These are phyloP conservation scores for Polytrichum commune DNA, from an alignment of 225 moss, liverwort and hornwort genomes.

Conservation along the genomic window DNA sequence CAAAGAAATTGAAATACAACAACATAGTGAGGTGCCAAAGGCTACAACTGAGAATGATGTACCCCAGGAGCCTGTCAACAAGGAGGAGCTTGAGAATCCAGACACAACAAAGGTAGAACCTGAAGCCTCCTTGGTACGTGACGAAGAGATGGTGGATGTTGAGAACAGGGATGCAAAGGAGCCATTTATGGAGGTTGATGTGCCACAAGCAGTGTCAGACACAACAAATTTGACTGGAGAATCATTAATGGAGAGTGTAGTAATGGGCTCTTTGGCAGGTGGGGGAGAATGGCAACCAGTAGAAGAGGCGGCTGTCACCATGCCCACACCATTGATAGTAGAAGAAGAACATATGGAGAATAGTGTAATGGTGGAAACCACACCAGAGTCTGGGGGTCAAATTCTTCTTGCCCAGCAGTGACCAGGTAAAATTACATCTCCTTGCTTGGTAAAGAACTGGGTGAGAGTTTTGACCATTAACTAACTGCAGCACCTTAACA, in stretches of 20 bases:
- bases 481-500: too few relatives aligned
- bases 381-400: background rate
- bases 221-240: slow-evolving; percentile 12
- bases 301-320: slow-evolving; percentile 9
- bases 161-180: slow-evolving; percentile 32
- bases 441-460: too few relatives aligned
- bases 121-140: slow-evolving; percentile 19
- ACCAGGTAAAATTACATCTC: too few relatives aligned
- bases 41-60: slow-evolving; percentile 21
- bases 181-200: slow-evolving; percentile 37
- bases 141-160: slow-evolving; percentile 59
- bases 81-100: slow-evolving; percentile 26
- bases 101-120: slow-evolving; percentile 17
- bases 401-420: background rate
- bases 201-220: slow-evolving; percentile 24
- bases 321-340: slow-evolving; percentile 11
- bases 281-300: slow-evolving; percentile 19
- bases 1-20: slow-evolving; percentile 14
- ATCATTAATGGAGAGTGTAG: background rate
- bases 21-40: slow-evolving; percentile 8
- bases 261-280: slow-evolving; percentile 3
- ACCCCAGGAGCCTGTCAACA: slow-evolving; percentile 14
- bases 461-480: too few relatives aligned
- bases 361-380: slow-evolving; percentile 28
- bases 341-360: slow-evolving; percentile 13